These are phyloP conservation scores for Hansenula lynferdii DNA, from an alignment of 1,139 yeast genomes.

Conservation along the genomic window DNA sequence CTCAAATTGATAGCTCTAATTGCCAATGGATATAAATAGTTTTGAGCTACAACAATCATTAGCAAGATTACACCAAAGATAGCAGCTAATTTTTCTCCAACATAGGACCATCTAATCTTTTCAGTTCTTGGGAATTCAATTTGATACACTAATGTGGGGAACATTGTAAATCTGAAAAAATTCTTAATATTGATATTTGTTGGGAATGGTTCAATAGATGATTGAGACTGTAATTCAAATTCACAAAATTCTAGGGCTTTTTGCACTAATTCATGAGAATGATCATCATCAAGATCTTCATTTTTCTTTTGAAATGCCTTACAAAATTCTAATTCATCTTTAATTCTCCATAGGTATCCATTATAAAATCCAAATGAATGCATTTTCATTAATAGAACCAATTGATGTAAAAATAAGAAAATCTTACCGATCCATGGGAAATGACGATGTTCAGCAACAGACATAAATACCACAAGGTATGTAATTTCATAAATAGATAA, in stretches of 20 bases:
- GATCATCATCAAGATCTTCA: conserved; percentile 16
- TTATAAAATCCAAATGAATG: conserved; percentile 88
- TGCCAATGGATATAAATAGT: conserved; percentile 72
- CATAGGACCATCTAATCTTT: conserved; percentile 63
- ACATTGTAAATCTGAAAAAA: conserved; percentile 78
- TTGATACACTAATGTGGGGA: conserved; percentile 84
- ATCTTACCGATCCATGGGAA: conserved; percentile 89
- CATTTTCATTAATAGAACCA: conserved; percentile 87
- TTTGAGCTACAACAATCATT: conserved; percentile 81
- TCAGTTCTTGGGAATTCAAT: conserved; percentile 76
- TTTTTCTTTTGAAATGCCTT: conserved; percentile 25
- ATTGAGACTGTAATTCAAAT: conserved; percentile 54
- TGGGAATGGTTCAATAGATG: conserved; percentile 51
- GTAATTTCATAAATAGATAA: conserved; percentile 52
- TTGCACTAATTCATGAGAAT: conserved; percentile 24
- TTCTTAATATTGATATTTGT: conserved; percentile 59
- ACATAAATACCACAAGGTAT: conserved; percentile 41
- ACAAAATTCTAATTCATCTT: conserved; percentile 51
- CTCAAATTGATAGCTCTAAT: conserved; percentile 51
- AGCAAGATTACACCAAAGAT: conserved; percentile 81
- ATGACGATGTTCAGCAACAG: conserved; percentile 44
- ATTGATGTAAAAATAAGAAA: conserved; percentile 73
- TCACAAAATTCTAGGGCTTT: conserved; percentile 57
- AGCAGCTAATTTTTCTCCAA: conserved; percentile 67
- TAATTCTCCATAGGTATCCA: conserved; percentile 75